phyloP scores from a whole-genome alignment of 2,329 filamentous ascomycete species.

The Neospermospora avenae region DNA sequence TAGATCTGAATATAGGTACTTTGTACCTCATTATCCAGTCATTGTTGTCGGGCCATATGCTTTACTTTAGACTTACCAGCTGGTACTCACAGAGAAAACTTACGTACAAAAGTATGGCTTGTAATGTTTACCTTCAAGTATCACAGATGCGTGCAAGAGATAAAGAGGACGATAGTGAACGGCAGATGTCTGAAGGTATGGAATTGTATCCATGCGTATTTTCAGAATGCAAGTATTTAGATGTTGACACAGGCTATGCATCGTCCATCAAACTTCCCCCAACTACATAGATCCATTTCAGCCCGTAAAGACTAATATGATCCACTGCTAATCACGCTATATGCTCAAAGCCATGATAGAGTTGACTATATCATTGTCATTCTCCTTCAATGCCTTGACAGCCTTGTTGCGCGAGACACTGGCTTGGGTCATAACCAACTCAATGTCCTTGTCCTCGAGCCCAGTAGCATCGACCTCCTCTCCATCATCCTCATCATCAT shows the following conservation, averaged over 20 bases:
- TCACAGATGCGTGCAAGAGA: too few species aligned
- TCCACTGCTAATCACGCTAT: slow-evolving; percentile 42
- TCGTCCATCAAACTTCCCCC: not conserved
- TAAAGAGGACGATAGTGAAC: too few species aligned
- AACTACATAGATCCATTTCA: not conserved
- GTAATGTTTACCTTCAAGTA: too few species aligned
- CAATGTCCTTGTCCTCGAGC: slow-evolving; percentile 98
- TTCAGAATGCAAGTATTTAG: slow-evolving; percentile 11
- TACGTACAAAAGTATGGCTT: too few species aligned
- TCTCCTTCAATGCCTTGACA: slow-evolving; percentile 97
- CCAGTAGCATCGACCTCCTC: slow-evolving; percentile 95
- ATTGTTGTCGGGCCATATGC: too few species aligned
- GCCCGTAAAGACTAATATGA: slow-evolving; percentile 8
- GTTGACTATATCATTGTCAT: slow-evolving; percentile 99
- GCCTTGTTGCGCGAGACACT: slow-evolving; percentile 97
- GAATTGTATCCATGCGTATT: not conserved
- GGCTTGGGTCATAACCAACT: slow-evolving; percentile 97
- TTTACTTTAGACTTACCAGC: too few species aligned
- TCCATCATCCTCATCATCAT: slow-evolving; percentile 82
- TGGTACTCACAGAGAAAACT: too few species aligned
- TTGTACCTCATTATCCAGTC: too few species aligned
- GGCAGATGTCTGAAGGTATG: not conserved
- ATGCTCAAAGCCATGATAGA: slow-evolving; percentile 98
- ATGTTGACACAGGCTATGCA: not conserved
- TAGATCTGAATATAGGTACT: too few species aligned